Percentiles rank a stretch among this genome's conserved stretches.
phyloP scores from a whole-genome alignment of 2,329 filamentous ascomycete genomes.

The Aspergillus costaricaensis region DNA sequence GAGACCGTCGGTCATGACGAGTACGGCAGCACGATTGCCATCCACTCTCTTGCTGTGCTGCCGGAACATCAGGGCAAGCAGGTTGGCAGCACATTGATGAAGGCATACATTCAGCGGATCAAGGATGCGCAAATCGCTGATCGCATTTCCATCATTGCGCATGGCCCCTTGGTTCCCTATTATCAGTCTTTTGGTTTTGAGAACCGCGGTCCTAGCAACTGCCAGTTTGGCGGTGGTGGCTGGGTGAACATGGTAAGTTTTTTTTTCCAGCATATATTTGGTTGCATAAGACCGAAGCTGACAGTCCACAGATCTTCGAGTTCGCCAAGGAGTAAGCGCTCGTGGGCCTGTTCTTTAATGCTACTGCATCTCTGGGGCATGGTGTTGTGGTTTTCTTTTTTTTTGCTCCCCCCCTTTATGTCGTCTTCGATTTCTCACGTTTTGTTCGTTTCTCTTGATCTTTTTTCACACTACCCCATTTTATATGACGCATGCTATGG shows the following conservation, averaged over 20 bases:
- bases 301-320: constrained; percentile 30
- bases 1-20: constrained; percentile 68
- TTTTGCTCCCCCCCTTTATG: constrained; percentile 8
- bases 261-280: neutral
- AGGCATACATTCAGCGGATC: constrained; percentile 75
- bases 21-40: constrained; percentile 70
- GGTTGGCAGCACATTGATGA: constrained; percentile 72
- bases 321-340: constrained; percentile 27
- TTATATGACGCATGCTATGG: constrained; percentile 21
- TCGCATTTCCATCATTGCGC: constrained; percentile 73
- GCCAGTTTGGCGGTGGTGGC: constrained; percentile 72
- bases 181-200: constrained; percentile 77
- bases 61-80: constrained; percentile 74
- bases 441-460: constrained; percentile 15
- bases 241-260: constrained; percentile 77
- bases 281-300: constrained; percentile 9
- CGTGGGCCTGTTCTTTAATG: constrained; percentile 10
- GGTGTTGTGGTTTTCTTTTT: constrained; percentile 3
- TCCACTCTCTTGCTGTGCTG: constrained; percentile 80
- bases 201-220: constrained; percentile 67
- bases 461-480: constrained; percentile 14
- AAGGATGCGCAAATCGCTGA: constrained; percentile 69
- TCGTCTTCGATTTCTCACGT: constrained; percentile 14
- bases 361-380: constrained; percentile 8
- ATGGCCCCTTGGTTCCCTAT: constrained; percentile 71